Conservation (phyloP, 495 filamentous ascomycete species). For the Podospora sp. region DNA sequence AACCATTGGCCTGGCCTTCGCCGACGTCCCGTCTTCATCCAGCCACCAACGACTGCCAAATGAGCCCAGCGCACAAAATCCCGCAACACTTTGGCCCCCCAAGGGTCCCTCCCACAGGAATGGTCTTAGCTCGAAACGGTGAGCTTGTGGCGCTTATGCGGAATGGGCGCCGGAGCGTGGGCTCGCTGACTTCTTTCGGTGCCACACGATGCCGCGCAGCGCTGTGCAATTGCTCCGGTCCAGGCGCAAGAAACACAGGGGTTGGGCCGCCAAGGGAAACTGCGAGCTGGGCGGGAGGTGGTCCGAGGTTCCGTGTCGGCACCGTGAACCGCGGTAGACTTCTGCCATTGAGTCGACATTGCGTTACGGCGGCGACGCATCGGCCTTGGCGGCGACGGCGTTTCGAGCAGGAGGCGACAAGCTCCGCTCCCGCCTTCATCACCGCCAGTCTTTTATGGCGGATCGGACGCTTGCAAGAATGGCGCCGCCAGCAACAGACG, state of each 20-base stretch:
- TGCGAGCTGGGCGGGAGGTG: not conserved
- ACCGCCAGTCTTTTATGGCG: not conserved
- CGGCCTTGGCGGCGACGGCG: not conserved
- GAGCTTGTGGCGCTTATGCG: not conserved
- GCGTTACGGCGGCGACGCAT: not conserved
- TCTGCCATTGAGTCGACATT: not conserved
- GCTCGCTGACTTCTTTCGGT: not conserved
- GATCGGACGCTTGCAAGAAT: not conserved
- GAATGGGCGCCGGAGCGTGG: not conserved
- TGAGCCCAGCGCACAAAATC: not conserved
- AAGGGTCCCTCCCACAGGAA: not conserved
- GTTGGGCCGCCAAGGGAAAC: not conserved
- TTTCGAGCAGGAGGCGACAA: not conserved
- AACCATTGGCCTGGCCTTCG: conserved; percentile 3
- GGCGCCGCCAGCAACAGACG: not conserved
- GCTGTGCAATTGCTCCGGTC: not conserved
- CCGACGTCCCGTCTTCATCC: conserved; percentile 3
- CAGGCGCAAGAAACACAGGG: not conserved
- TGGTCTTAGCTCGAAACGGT: not conserved
- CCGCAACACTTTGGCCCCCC: not conserved
- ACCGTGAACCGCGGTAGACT: not conserved
- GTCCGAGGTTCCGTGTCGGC: not conserved
- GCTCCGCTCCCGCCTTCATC: not conserved
- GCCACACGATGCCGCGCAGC: not conserved
- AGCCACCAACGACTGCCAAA: conserved; percentile 7